These are phyloP conservation scores for Zychaea mexicana DNA, from an alignment of 371 early-diverging fungal species.

Conservation along the genomic window DNA sequence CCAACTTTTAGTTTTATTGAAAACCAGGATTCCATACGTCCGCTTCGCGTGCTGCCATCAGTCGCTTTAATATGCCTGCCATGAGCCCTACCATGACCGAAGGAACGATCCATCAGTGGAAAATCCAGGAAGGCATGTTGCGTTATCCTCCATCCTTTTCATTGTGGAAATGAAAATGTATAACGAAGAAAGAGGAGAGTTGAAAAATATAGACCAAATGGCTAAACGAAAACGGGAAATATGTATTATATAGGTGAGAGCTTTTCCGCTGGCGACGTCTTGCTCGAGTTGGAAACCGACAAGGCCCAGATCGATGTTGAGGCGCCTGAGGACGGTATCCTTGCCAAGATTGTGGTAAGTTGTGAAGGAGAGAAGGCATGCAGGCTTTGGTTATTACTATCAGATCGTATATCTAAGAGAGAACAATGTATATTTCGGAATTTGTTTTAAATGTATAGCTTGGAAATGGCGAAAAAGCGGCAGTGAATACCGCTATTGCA, in stretches of 20 bases:
- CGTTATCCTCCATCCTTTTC: background rate
- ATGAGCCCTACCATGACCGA: constrained; percentile 98
- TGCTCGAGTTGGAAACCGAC: constrained; percentile 95
- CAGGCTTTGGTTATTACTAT: constrained; percentile 25
- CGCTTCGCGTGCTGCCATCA: constrained; percentile 56
- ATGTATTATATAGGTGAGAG: constrained; percentile 80
- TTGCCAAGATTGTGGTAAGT: constrained; percentile 89
- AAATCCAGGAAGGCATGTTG: constrained; percentile 74
- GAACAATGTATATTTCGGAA: too few relatives aligned
- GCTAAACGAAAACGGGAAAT: background rate
- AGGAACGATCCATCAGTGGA: constrained; percentile 91
- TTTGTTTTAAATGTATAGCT: constrained; percentile 27
- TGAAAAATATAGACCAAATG: background rate
- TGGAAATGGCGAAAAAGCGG: constrained; percentile 61
- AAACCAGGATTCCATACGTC: constrained; percentile 63
- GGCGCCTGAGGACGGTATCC: constrained; percentile 91
- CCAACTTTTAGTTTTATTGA: background rate
- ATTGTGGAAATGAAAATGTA: background rate
- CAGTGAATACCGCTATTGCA: constrained; percentile 77
- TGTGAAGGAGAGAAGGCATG: constrained; percentile 30
- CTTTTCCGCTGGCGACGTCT: constrained; percentile 85
- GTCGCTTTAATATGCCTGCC: constrained; percentile 88
- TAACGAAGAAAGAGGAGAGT: too few relatives aligned
- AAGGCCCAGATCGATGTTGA: constrained; percentile 98
- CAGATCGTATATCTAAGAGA: too few relatives aligned